Percentiles rank a stretch among this genome's conserved stretches.
Conservation (phyloP, 352 stramenopile genomes). For the Halophytophthora polymorphica region DNA sequence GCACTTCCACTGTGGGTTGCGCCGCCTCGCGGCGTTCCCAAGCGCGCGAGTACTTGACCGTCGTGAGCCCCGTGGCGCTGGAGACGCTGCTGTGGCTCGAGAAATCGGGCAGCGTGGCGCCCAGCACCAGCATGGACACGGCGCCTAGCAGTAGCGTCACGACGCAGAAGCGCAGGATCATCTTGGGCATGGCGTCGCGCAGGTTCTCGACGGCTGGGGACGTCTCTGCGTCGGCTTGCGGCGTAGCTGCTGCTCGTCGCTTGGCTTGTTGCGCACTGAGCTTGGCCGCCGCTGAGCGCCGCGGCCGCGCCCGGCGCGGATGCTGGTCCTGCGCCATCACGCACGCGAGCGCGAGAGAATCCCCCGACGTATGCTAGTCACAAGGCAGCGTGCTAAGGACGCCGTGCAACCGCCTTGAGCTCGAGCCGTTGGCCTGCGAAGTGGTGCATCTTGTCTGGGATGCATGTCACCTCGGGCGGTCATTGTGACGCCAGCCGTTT, state of each 20-base stretch:
- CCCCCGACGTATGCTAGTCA: no score
- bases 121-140: constrained; percentile 11
- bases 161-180: constrained; percentile 34
- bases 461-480: no score
- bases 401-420: no score
- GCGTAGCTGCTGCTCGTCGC: background rate
- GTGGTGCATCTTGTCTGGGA: no score
- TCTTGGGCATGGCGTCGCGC: constrained; percentile 23
- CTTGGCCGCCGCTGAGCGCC: constrained; percentile 3
- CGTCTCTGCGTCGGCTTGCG: constrained; percentile 2
- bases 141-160: constrained; percentile 23
- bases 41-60: constrained; percentile 13
- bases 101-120: constrained; percentile 8
- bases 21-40: constrained; percentile 6
- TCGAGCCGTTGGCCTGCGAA: no score
- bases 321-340: constrained; percentile 27
- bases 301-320: constrained; percentile 10
- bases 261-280: constrained; percentile 18
- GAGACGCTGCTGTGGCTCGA: constrained; percentile 1
- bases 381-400: no score
- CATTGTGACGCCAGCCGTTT: no score
- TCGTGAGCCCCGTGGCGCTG: constrained; percentile 11
- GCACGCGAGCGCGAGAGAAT: no score
- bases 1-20: constrained; percentile 45
- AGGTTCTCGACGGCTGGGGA: constrained; percentile 10